phyloP scores from a whole-genome alignment of 345 rosid genomes.

The Lepidium didymum region DNA sequence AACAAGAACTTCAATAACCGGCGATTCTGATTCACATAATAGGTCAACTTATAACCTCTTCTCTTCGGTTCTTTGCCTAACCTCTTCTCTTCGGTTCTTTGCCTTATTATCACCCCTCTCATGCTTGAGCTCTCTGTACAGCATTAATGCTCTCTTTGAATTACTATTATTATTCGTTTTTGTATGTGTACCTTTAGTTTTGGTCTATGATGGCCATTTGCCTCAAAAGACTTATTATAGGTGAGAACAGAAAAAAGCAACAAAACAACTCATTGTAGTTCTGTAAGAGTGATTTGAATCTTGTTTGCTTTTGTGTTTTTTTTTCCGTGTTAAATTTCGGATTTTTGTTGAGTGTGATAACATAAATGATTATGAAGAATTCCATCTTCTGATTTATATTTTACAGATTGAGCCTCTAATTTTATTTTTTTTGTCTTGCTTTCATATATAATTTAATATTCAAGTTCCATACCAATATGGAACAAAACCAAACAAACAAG shows the following conservation, averaged over 20 bases:
- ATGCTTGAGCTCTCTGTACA: conserved; percentile 31
- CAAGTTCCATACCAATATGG: conserved; percentile 22
- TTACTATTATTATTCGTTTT: not conserved
- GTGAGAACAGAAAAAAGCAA: conserved; percentile 12
- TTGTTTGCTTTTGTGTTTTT: conserved; percentile 15
- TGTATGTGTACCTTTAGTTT: conserved; percentile 18
- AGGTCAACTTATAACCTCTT: conserved; percentile 15
- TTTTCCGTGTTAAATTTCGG: conserved; percentile 7
- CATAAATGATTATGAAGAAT: conserved; percentile 1
- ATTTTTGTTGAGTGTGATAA: conserved; percentile 20
- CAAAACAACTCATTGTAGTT: not conserved
- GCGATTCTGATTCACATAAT: conserved; percentile 15
- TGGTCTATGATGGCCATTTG: conserved; percentile 18
- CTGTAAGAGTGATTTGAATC: conserved; percentile 17
- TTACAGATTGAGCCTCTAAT: not conserved
- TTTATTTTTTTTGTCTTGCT: not conserved
- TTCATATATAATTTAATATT: not conserved
- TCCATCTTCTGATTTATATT: conserved; percentile 1
- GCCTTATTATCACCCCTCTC: not conserved
- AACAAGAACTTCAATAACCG: conserved; percentile 36
- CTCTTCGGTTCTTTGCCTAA: no score
- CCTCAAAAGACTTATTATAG: conserved; percentile 23
- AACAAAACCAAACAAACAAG: conserved; percentile 18
- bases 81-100: not conserved
- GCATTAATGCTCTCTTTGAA: conserved; percentile 22